Evolutionary conservation across 1,139 yeast species (phyloP), one percentile per base, ranked within the genome.

Genomic region (Pichia norvegensis): DNA sequence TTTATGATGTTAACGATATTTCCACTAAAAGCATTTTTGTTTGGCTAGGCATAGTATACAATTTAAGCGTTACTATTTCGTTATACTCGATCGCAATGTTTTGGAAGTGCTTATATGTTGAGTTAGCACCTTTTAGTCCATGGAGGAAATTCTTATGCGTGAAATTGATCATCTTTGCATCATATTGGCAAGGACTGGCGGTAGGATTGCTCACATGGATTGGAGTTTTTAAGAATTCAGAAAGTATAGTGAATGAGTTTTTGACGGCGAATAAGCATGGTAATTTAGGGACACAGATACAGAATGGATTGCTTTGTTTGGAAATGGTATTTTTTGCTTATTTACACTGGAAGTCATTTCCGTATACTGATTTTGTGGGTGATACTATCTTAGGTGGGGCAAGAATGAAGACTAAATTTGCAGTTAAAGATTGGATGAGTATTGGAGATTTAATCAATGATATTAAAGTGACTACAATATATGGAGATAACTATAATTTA

Each of bases 131-230:
- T 0, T 90, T 83, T 66, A 75, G 85, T 45, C 97, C 97, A 2
- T 80, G 92, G 71, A 90, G 95, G 10, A 94, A 94, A 64, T 92
- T 92, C 61, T 64, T 94, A 40, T 88, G 97, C 67, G 95, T 92
- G 45, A 92, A 92, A 62, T 72, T 88, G 53, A 86, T 92, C 48
- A 90, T 94, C 47, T 92, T 92, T 70, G 97, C 96, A 33, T 85
- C 95, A 17, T 92, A 88, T 63, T 92, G 98, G 98, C 98, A 92
- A 62, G 92, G 96, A 0, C 72, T 90, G 23, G 57, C 81, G 0
- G 69, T 92, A 41, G 79, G 86, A 0, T 61, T 84, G 1, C 59
- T 86, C 36, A 79, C 74, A 52, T 72, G 73, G 55, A 63, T 78
- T 38, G 80, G 84, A 1, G 53, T 76, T 1, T 67, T 87, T 20